Percentiles rank a stretch among this genome's conserved stretches.
Conservation (phyloP, 306 rosid species). For the Crotalaria pallida region DNA sequence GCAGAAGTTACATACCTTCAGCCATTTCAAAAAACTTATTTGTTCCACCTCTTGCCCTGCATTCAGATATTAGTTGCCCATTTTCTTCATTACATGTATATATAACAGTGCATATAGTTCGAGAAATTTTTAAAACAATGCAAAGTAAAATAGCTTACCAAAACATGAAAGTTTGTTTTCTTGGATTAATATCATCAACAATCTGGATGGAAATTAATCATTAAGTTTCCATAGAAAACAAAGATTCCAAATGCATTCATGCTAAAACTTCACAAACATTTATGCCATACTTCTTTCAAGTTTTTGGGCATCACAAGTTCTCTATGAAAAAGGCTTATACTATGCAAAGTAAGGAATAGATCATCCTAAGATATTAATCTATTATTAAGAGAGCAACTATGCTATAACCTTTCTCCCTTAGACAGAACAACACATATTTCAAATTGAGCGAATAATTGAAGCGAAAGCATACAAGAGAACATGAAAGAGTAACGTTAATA, state of each 20-base stretch:
- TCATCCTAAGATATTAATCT: constrained; percentile 7
- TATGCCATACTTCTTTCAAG: constrained; percentile 11
- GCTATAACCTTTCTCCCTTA: not conserved
- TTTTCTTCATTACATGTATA: constrained; percentile 25
- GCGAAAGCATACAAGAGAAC: not conserved
- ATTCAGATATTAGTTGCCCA: constrained; percentile 19
- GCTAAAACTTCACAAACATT: constrained; percentile 4
- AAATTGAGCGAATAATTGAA: not conserved
- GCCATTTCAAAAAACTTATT: constrained; percentile 42
- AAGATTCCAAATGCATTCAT: constrained; percentile 7
- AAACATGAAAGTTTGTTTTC: constrained; percentile 42
- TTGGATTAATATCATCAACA: constrained; percentile 59
- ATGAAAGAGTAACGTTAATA: not conserved
- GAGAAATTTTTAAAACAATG: constrained; percentile 9
- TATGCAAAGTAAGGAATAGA: not conserved
- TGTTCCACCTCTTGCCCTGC: constrained; percentile 53
- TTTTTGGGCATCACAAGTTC: not conserved
- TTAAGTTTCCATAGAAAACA: constrained; percentile 3
- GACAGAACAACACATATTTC: not conserved
- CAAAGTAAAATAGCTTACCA: constrained; percentile 42
- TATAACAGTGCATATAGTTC: constrained; percentile 4
- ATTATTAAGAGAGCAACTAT: not conserved
- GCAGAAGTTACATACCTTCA: constrained; percentile 37
- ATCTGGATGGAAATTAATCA: constrained; percentile 36
- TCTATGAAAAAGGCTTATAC: not conserved